Evolutionary conservation across 495 filamentous ascomycete species (phyloP).

Genomic region (Hamigera avellanea): DNA sequence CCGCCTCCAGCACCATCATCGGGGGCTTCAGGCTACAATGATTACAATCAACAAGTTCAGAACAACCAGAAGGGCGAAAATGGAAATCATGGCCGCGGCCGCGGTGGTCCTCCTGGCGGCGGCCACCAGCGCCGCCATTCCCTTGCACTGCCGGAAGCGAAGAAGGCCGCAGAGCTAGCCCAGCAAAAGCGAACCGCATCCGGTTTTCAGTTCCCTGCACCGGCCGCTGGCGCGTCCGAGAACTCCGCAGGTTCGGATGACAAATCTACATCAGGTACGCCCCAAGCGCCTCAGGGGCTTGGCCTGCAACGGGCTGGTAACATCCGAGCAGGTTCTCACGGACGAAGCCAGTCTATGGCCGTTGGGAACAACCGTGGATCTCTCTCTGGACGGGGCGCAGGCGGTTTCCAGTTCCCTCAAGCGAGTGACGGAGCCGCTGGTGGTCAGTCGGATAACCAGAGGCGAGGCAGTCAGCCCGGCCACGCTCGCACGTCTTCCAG

Average conservation of each 20-base stretch:
- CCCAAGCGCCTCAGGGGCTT: slow-evolving; percentile 28
- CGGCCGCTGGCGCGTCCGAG: slow-evolving; percentile 47
- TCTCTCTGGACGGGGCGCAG: slow-evolving; percentile 45
- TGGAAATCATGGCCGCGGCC: slow-evolving; percentile 56
- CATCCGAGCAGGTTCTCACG: slow-evolving; percentile 41
- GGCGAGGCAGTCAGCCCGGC: slow-evolving; percentile 53
- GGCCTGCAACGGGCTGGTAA: slow-evolving; percentile 40
- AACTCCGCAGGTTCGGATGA: slow-evolving; percentile 31
- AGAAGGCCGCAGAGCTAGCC: slow-evolving; percentile 92
- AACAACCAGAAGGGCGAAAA: slow-evolving; percentile 58
- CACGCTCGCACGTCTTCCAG: slow-evolving; percentile 74
- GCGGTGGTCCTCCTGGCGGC: slow-evolving; percentile 59
- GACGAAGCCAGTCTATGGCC: slow-evolving; percentile 61
- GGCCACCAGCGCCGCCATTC: slow-evolving; percentile 94
- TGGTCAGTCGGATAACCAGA: slow-evolving; percentile 51
- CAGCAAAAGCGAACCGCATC: slow-evolving; percentile 93
- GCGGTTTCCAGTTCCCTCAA: slow-evolving; percentile 60
- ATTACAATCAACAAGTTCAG: slow-evolving; percentile 53
- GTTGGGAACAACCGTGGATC: slow-evolving; percentile 45
- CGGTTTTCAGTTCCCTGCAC: slow-evolving; percentile 87
- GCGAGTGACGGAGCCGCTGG: slow-evolving; percentile 42
- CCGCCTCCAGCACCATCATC: slow-evolving; percentile 90
- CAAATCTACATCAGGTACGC: slow-evolving; percentile 21
- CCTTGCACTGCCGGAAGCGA: slow-evolving; percentile 86
- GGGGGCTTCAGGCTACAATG: slow-evolving; percentile 82